phyloP scores from a whole-genome alignment of 2,329 filamentous ascomycete genomes.

The Pestalotiopsis sp. region DNA sequence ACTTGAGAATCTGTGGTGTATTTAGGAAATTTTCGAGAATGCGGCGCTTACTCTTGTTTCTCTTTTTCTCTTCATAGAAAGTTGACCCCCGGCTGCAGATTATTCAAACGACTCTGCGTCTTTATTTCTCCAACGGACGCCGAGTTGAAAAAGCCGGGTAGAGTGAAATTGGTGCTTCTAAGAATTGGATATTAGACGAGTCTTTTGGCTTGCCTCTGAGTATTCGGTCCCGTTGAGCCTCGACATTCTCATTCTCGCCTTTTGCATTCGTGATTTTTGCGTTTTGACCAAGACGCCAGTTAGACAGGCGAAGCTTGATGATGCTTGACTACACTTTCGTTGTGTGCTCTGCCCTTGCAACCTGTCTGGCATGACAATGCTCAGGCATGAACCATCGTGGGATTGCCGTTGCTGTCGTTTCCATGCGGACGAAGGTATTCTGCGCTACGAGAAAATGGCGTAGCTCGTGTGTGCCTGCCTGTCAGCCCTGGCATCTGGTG shows the following conservation, averaged over 20 bases:
- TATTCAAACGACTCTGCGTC: conserved; percentile 51
- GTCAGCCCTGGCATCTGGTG: not conserved
- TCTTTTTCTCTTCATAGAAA: conserved; percentile 42
- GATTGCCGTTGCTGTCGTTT: not conserved
- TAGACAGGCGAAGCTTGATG: not conserved
- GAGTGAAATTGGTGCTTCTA: conserved; percentile 61
- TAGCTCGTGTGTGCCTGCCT: not conserved
- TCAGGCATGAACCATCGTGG: not conserved
- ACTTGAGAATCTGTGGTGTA: not conserved
- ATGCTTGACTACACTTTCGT: not conserved
- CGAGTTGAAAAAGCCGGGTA: conserved; percentile 63
- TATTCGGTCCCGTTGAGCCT: conserved; percentile 67
- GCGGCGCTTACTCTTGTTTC: conserved; percentile 5
- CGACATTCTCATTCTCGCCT: conserved; percentile 45
- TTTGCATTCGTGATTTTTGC: not conserved
- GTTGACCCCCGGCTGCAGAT: conserved; percentile 59
- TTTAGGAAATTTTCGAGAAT: conserved; percentile 5
- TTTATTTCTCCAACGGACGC: conserved; percentile 41
- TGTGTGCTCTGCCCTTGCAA: not conserved
- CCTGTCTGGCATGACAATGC: too few species aligned
- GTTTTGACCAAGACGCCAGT: not conserved
- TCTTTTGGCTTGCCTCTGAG: conserved; percentile 34
- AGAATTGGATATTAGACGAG: conserved; percentile 64
- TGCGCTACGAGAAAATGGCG: not conserved
- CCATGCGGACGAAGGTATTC: not conserved